Conservation (phyloP, 306 rosid species). For the Comarum palustre region DNA sequence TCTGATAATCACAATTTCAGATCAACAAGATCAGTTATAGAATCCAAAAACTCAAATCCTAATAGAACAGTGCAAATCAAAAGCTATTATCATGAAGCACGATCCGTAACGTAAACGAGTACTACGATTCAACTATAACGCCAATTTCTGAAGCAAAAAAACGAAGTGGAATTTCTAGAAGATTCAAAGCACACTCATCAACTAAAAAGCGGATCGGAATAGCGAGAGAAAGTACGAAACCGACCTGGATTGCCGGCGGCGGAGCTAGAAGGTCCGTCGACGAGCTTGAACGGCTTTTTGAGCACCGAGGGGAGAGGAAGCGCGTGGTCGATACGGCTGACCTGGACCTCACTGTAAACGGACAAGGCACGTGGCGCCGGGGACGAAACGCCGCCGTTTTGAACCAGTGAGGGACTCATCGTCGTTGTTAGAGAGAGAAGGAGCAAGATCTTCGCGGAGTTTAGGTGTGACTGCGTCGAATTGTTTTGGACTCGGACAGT, state of each 20-base stretch:
- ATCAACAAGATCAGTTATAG: not conserved
- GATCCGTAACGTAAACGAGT: not conserved
- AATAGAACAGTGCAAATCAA: not conserved
- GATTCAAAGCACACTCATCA: slow-evolving; percentile 10
- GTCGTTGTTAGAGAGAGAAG: not conserved
- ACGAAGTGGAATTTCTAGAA: slow-evolving; percentile 6
- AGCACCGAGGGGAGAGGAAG: slow-evolving; percentile 90
- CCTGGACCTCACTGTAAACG: slow-evolving; percentile 83
- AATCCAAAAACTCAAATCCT: not conserved
- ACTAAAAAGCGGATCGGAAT: slow-evolving; percentile 21
- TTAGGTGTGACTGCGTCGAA: slow-evolving; percentile 18
- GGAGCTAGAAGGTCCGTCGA: slow-evolving; percentile 81
- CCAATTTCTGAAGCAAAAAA: not conserved
- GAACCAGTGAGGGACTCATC: slow-evolving; percentile 54
- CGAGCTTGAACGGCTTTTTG: slow-evolving; percentile 54
- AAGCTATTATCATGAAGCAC: not conserved
- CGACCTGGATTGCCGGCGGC: slow-evolving; percentile 96
- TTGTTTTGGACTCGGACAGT: not conserved
- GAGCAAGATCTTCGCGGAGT: slow-evolving; percentile 11
- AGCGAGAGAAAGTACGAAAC: not conserved
- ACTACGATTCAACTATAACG: not conserved
- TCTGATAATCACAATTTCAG: slow-evolving; percentile 30
- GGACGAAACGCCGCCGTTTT: slow-evolving; percentile 38
- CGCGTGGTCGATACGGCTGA: slow-evolving; percentile 66
- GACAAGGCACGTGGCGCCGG: slow-evolving; percentile 43